Evolutionary conservation across 2,329 filamentous ascomycete genomes (phyloP).

Genomic region (Aspergillus nomiae): DNA sequence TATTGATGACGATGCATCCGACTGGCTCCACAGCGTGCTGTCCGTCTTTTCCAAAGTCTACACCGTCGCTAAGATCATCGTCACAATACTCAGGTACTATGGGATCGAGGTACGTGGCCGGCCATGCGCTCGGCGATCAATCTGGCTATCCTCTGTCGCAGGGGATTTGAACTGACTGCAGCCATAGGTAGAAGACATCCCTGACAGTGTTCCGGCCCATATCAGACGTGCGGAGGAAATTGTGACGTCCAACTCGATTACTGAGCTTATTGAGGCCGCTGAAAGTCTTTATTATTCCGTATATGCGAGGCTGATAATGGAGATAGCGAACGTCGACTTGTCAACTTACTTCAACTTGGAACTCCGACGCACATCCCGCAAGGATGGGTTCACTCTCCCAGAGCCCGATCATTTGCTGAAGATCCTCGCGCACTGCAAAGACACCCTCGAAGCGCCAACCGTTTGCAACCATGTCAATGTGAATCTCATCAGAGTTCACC

Average conservation of each 20-base stretch:
- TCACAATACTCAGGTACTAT: slow-evolving; percentile 35
- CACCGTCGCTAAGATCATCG: slow-evolving; percentile 37
- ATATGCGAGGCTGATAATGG: slow-evolving; percentile 39
- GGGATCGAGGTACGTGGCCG: slow-evolving; percentile 34
- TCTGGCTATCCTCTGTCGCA: background rate
- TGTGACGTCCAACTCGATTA: slow-evolving; percentile 28
- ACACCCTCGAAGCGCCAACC: slow-evolving; percentile 29
- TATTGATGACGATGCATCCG: slow-evolving; percentile 19
- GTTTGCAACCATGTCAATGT: slow-evolving; percentile 31
- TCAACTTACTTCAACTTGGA: slow-evolving; percentile 33
- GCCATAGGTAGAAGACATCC: slow-evolving; percentile 32
- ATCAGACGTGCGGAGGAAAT: slow-evolving; percentile 33
- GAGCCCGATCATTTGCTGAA: slow-evolving; percentile 37
- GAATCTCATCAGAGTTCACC: slow-evolving; percentile 30
- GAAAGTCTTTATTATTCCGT: slow-evolving; percentile 42
- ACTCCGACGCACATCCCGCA: slow-evolving; percentile 19
- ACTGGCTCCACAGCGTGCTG: slow-evolving; percentile 31
- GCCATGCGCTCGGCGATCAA: background rate
- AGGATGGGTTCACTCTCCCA: slow-evolving; percentile 28
- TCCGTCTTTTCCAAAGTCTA: slow-evolving; percentile 37
- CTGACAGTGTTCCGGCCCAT: slow-evolving; percentile 33
- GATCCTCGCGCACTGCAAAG: slow-evolving; percentile 37
- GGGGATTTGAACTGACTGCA: slow-evolving; percentile 1
- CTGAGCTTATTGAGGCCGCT: slow-evolving; percentile 33
- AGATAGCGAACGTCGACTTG: slow-evolving; percentile 39